phyloP scores from a whole-genome alignment of 768 basidiomycete genomes.

The Cystobasidiopsis lactophilus region DNA sequence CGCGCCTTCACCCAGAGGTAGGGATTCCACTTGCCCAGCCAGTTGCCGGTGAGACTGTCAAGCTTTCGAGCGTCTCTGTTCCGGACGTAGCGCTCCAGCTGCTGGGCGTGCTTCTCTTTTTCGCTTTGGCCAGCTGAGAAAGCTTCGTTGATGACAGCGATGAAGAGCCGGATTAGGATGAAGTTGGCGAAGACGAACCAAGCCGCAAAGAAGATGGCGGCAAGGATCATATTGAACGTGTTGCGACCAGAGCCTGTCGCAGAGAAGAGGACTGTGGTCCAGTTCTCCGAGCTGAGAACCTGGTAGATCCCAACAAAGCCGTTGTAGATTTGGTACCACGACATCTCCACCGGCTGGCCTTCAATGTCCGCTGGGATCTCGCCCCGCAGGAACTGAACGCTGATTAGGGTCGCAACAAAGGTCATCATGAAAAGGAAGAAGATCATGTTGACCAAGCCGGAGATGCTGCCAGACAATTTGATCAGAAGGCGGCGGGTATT shows the following conservation, averaged over 20 bases:
- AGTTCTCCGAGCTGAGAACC: constrained; percentile 81
- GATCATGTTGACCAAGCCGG: constrained; percentile 73
- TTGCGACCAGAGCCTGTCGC: constrained; percentile 39
- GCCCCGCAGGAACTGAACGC: constrained; percentile 64
- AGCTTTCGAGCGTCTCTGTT: constrained; percentile 23
- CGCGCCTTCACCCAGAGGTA: constrained; percentile 49
- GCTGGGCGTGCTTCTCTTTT: constrained; percentile 64
- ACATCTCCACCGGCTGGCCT: constrained; percentile 30
- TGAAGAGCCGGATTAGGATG: constrained; percentile 83
- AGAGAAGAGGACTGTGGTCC: constrained; percentile 53
- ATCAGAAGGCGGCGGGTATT: constrained; percentile 69
- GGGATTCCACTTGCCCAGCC: constrained; percentile 60
- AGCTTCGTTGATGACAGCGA: constrained; percentile 49
- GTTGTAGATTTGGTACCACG: constrained; percentile 63
- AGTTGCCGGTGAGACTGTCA: constrained; percentile 29
- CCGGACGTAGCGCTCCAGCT: constrained; percentile 40
- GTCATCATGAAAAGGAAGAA: constrained; percentile 74
- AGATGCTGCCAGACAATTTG: constrained; percentile 76
- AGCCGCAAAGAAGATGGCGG: constrained; percentile 45
- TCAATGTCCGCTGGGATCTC: constrained; percentile 34
- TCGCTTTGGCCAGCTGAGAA: constrained; percentile 78
- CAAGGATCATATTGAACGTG: constrained; percentile 46
- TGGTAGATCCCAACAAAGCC: constrained; percentile 65
- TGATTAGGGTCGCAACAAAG: constrained; percentile 55
- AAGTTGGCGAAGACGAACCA: constrained; percentile 90